Evolutionary conservation across 768 basidiomycete species (phyloP).

Genomic region (Kwoniella heveanensis): DNA sequence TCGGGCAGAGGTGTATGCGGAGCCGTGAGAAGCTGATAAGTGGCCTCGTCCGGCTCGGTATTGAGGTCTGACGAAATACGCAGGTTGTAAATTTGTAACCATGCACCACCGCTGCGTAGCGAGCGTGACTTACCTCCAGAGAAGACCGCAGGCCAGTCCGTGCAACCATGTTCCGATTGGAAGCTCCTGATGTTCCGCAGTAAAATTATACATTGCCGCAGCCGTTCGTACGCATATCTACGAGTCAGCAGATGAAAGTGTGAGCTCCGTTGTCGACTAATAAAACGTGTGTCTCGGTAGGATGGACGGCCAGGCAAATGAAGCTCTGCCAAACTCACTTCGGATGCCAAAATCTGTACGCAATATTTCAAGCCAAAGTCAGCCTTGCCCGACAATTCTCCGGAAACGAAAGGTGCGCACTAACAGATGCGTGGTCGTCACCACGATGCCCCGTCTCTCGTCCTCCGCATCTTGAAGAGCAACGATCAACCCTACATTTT

Average conservation of each 20-base stretch:
- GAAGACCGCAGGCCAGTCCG: slow-evolving; percentile 75
- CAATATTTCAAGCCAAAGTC: too few species aligned
- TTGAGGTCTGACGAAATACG: slow-evolving; percentile 72
- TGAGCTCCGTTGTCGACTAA: too few species aligned
- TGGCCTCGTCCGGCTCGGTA: slow-evolving; percentile 76
- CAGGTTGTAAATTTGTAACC: not conserved
- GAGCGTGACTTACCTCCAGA: slow-evolving; percentile 68
- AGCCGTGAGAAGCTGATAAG: slow-evolving; percentile 75
- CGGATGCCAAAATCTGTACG: slow-evolving; percentile 80
- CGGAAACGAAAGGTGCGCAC: too few species aligned
- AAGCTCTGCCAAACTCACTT: too few species aligned
- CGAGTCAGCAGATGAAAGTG: slow-evolving; percentile 9
- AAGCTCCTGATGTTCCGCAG: slow-evolving; percentile 67
- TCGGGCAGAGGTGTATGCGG: slow-evolving; percentile 61
- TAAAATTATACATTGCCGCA: slow-evolving; percentile 76
- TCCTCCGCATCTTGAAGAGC: slow-evolving; percentile 63
- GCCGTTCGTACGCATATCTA: slow-evolving; percentile 78
- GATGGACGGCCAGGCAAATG: too few species aligned
- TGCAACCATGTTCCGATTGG: slow-evolving; percentile 59
- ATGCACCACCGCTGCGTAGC: not conserved
- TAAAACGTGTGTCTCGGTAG: too few species aligned
- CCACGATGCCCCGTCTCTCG: slow-evolving; percentile 63
- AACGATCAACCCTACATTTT: slow-evolving; percentile 76
- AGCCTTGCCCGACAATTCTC: too few species aligned
- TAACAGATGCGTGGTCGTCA: slow-evolving; percentile 81